Evolutionary conservation across 1,139 yeast genomes (phyloP).

Genomic region (Yamadazyma taylorii): DNA sequence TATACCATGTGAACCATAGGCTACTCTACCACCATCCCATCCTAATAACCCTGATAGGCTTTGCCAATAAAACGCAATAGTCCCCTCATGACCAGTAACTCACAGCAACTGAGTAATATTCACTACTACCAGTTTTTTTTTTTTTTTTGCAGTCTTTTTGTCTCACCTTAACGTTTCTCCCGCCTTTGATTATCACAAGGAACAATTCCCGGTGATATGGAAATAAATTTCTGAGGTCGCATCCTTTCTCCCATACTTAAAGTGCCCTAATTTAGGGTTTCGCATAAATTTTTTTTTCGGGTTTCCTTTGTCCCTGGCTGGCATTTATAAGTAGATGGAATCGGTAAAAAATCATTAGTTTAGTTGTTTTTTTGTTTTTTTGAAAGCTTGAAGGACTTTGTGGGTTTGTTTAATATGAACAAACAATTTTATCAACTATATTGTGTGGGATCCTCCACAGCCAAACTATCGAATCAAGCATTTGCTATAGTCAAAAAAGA

Average conservation of each 20-base stretch:
- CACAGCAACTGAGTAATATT: background rate
- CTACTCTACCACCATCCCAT: too few species aligned
- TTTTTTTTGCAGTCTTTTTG: too few species aligned
- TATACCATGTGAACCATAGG: too few species aligned
- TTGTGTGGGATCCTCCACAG: conserved; percentile 9
- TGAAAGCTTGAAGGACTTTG: too few species aligned
- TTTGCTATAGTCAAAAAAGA: conserved; percentile 5
- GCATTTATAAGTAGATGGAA: background rate
- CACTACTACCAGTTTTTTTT: too few species aligned
- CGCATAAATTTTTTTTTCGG: conserved; percentile 1
- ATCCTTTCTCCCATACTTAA: background rate
- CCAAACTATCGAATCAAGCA: conserved; percentile 5
- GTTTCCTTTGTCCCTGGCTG: conserved; percentile 1
- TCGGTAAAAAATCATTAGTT: too few species aligned
- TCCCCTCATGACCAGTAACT: background rate
- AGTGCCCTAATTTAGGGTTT: conserved; percentile 1
- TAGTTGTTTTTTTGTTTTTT: too few species aligned
- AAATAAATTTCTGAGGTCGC: background rate
- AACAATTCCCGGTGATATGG: conserved; percentile 2
- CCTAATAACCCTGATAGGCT: too few species aligned
- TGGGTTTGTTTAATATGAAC: too few species aligned
- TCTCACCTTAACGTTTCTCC: background rate
- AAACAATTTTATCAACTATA: conserved; percentile 11
- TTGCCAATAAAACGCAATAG: too few species aligned
- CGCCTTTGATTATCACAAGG: conserved; percentile 1